phyloP scores from a whole-genome alignment of 2,329 filamentous ascomycete genomes.

The Alternaria gaisen region DNA sequence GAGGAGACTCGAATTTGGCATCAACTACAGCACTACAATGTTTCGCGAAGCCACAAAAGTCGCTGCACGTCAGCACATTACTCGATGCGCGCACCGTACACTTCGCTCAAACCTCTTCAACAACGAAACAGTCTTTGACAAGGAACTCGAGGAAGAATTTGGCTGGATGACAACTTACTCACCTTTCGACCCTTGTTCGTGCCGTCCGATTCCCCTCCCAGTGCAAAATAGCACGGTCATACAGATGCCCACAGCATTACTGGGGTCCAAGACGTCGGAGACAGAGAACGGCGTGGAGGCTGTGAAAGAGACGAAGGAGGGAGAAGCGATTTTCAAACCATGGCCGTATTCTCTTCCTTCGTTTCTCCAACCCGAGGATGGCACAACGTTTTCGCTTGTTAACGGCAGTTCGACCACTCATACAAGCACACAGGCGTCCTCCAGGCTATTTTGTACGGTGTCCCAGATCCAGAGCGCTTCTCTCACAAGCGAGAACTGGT shows the following conservation, averaged over 20 bases:
- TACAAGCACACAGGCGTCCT: conserved; percentile 9
- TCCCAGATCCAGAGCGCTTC: conserved; percentile 20
- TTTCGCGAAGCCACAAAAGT: background rate
- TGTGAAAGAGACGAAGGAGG: background rate
- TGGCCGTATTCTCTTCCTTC: conserved; percentile 24
- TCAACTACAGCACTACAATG: conserved; percentile 4
- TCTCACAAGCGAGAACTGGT: background rate
- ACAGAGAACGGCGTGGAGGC: background rate
- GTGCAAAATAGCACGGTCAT: conserved; percentile 4
- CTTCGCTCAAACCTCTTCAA: background rate
- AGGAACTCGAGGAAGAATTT: background rate
- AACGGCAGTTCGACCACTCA: background rate
- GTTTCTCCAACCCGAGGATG: conserved; percentile 15
- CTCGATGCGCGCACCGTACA: background rate
- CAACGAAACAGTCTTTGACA: background rate
- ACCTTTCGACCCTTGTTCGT: conserved; percentile 13
- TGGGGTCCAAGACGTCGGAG: background rate
- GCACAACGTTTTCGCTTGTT: conserved; percentile 23
- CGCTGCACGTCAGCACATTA: background rate
- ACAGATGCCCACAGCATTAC: background rate
- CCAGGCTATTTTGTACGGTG: conserved; percentile 24
- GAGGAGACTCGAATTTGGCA: background rate
- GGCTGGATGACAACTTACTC: background rate
- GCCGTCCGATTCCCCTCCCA: conserved; percentile 3
- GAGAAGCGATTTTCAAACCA: background rate